Percentiles rank a stretch among this genome's conserved stretches.
phyloP scores from a whole-genome alignment of 495 filamentous ascomycete species.

The Podospora pseudopauciseta region DNA sequence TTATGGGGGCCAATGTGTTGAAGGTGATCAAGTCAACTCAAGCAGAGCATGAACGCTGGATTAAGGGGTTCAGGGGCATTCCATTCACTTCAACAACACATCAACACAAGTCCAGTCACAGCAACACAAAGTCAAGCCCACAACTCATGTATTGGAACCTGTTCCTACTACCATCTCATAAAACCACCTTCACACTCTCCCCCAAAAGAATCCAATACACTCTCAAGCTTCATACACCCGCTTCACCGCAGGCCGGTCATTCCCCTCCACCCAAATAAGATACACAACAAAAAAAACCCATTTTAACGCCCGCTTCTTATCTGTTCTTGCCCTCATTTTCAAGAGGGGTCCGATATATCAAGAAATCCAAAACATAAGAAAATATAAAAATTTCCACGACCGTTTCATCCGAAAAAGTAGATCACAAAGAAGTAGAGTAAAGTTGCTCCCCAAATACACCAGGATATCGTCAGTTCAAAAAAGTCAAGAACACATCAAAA shows the following conservation, averaged over 20 bases:
- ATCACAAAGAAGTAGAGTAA: neutral
- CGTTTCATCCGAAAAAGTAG: conserved; percentile 1
- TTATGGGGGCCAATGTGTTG: no score
- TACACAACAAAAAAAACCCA: neutral
- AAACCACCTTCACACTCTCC: neutral
- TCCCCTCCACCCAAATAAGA: neutral
- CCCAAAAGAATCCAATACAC: neutral
- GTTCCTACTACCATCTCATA: neutral
- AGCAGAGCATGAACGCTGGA: neutral
- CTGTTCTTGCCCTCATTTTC: neutral
- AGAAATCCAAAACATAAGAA: neutral
- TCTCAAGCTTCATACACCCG: neutral
- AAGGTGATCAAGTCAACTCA: neutral
- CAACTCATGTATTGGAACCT: neutral
- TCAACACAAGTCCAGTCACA: neutral
- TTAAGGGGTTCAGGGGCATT: no score
- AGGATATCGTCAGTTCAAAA: neutral
- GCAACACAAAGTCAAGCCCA: neutral
- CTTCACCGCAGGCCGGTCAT: neutral
- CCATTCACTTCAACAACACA: neutral
- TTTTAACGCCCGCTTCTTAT: neutral
- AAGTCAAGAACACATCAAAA: neutral
- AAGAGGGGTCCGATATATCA: neutral
- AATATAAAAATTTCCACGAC: neutral
- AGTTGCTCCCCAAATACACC: neutral